These are phyloP conservation scores for Cyanodermella asteris DNA, from an alignment of 2,329 filamentous ascomycete genomes.

Conservation along the genomic window DNA sequence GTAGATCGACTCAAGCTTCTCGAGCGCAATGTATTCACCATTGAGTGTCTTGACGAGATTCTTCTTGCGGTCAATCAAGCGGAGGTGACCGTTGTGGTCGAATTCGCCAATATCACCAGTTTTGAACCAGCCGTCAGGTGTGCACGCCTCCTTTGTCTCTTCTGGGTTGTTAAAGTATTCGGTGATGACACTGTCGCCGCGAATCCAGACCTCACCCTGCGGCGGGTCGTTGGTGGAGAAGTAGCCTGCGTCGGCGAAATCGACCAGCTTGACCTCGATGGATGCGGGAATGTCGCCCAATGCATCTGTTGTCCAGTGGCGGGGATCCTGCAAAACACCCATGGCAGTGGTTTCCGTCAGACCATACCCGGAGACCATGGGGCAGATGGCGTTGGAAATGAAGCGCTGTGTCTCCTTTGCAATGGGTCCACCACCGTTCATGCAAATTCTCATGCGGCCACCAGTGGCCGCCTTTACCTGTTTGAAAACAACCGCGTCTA, in stretches of 20 bases:
- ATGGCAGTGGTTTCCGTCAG: conserved; percentile 74
- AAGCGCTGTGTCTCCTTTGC: conserved; percentile 74
- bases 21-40: conserved; percentile 89
- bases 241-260: conserved; percentile 78
- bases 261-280: conserved; percentile 78
- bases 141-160: conserved; percentile 60
- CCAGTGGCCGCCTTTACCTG: conserved; percentile 82
- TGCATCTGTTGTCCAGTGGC: conserved; percentile 58
- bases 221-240: conserved; percentile 50
- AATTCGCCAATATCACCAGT: conserved; percentile 92
- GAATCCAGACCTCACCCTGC: conserved; percentile 83
- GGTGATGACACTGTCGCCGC: conserved; percentile 50
- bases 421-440: conserved; percentile 88
- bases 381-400: conserved; percentile 75
- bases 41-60: conserved; percentile 91
- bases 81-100: conserved; percentile 54
- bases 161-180: conserved; percentile 72
- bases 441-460: conserved; percentile 64
- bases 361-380: conserved; percentile 88
- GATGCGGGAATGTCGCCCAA: conserved; percentile 59
- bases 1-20: conserved; percentile 44
- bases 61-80: conserved; percentile 91
- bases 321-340: conserved; percentile 39
- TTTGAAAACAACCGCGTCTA: conserved; percentile 74
- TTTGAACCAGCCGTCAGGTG: conserved; percentile 84